phyloP scores from a whole-genome alignment of 176 grass and related monocot species.

The Pharus latifolius region DNA sequence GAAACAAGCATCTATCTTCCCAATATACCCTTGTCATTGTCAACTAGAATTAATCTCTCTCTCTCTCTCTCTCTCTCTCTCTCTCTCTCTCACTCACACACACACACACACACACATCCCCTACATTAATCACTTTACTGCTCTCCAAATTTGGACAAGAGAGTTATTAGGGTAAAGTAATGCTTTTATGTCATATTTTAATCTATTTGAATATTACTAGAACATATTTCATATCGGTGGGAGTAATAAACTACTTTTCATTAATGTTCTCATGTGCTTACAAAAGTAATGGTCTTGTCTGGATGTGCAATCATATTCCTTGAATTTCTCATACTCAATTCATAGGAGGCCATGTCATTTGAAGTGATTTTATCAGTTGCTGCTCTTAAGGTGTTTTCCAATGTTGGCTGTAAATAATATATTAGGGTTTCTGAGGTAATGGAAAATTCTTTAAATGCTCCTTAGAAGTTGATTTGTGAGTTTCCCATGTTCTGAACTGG shows the following conservation, averaged over 20 bases:
- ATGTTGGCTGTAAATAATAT: neutral
- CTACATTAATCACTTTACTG: no score
- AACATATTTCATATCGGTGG: no score
- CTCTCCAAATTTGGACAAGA: no score
- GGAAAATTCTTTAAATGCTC: conserved; percentile 6
- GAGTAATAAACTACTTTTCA: neutral
- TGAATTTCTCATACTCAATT: neutral
- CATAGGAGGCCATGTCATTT: neutral
- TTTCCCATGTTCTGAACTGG: neutral
- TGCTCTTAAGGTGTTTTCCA: neutral
- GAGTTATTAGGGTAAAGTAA: no score
- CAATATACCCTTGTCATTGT: no score
- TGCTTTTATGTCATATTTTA: no score
- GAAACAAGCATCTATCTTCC: no score
- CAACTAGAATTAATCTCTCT: no score
- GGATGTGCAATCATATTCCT: neutral
- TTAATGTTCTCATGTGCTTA: neutral
- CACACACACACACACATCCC: no score
- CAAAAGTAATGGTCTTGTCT: neutral
- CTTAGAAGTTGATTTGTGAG: neutral
- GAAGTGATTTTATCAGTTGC: neutral
- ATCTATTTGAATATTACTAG: no score
- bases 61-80: no score
- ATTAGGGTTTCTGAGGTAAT: neutral
- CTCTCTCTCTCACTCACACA: no score